Percentiles rank a stretch among this genome's conserved stretches.
These are phyloP conservation scores for Aspergillus phoenicis DNA, from an alignment of 2,329 filamentous ascomycete genomes.

Conservation along the genomic window DNA sequence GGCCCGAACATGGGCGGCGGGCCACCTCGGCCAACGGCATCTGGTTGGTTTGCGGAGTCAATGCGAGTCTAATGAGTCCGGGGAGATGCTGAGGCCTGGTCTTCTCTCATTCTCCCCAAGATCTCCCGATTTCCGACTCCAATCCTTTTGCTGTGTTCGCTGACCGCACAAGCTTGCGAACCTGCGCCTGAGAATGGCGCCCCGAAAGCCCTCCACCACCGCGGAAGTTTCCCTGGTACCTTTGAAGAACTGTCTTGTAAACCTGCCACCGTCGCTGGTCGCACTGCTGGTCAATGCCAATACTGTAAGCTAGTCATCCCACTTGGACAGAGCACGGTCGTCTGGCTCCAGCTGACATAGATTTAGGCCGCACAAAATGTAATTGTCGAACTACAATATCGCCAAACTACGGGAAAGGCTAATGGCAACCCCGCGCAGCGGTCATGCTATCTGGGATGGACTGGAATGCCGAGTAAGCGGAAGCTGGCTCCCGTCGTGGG, in stretches of 20 bases:
- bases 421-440: conserved; percentile 57
- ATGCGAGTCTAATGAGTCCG: conserved; percentile 24
- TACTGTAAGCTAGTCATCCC: conserved; percentile 62
- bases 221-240: conserved; percentile 85
- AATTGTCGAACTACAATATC: conserved; percentile 85
- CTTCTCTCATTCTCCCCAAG: conserved; percentile 16
- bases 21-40: conserved; percentile 28
- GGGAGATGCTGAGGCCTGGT: conserved; percentile 28
- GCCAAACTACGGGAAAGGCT: conserved; percentile 57
- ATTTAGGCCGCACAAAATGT: conserved; percentile 88
- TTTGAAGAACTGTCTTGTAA: conserved; percentile 92
- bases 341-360: not conserved
- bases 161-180: conserved; percentile 10
- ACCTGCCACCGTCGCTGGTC: conserved; percentile 82
- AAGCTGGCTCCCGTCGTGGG: conserved; percentile 72
- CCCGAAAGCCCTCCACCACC: conserved; percentile 61
- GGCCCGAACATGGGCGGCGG: conserved; percentile 27
- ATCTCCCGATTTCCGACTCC: conserved; percentile 15
- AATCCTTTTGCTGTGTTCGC: conserved; percentile 18
- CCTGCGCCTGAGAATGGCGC: conserved; percentile 41
- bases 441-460: conserved; percentile 92
- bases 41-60: conserved; percentile 29
- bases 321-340: conserved; percentile 22
- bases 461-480: conserved; percentile 93
- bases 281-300: conserved; percentile 85